These are phyloP conservation scores for Podila minutissima DNA, from an alignment of 192 early-diverging fungal species.

Conservation along the genomic window DNA sequence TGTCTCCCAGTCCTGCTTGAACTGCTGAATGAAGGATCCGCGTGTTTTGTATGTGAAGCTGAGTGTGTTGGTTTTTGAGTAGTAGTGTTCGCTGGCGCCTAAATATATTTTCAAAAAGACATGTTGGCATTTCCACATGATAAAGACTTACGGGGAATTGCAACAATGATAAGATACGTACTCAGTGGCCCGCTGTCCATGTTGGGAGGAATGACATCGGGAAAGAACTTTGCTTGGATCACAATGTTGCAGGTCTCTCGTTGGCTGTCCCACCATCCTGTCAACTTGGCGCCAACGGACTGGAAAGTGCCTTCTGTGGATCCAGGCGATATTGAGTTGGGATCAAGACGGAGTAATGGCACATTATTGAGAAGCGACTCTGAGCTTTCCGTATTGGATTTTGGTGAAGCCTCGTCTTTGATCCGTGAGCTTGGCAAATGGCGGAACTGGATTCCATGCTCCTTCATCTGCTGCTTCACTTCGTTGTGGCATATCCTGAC, in stretches of 20 bases:
- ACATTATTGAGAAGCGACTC: constrained; percentile 11
- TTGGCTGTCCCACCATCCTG: constrained; percentile 46
- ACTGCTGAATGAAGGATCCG: constrained; percentile 34
- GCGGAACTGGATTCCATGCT: constrained; percentile 35
- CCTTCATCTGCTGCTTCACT: constrained; percentile 19
- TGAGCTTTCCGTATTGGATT: not conserved
- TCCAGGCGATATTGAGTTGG: constrained; percentile 24
- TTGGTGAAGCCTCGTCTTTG: not conserved
- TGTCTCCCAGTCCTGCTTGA: constrained; percentile 45
- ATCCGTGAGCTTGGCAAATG: not conserved
- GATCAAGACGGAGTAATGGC: constrained; percentile 33
- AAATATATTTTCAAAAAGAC: not conserved
- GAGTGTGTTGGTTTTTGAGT: constrained; percentile 15
- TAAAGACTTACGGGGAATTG: too few relatives aligned
- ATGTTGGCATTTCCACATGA: not conserved
- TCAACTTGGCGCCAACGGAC: constrained; percentile 40
- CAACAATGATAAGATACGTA: not conserved
- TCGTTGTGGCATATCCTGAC: constrained; percentile 37
- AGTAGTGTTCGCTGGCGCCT: constrained; percentile 21
- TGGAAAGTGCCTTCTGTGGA: constrained; percentile 25
- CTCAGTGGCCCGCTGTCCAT: constrained; percentile 30
- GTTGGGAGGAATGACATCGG: constrained; percentile 15
- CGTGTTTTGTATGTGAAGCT: constrained; percentile 39
- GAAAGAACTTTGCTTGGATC: constrained; percentile 36
- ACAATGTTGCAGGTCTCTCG: constrained; percentile 49